phyloP scores from a whole-genome alignment of 106 monocot genomes.

The Xerophyta viscosa region DNA sequence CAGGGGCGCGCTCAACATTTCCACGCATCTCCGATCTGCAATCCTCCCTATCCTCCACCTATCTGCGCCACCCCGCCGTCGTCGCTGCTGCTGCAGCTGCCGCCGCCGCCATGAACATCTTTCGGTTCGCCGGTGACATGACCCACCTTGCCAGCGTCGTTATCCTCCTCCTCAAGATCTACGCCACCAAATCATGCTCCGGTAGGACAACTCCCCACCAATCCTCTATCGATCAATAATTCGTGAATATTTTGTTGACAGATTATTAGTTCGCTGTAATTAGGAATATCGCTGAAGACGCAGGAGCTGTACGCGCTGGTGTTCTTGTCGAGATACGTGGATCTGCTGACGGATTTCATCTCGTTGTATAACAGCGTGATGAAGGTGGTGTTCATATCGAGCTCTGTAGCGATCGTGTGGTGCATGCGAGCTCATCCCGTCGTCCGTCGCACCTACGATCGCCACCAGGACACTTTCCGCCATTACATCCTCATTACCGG shows the following conservation, averaged over 20 bases:
- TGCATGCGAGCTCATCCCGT: conserved; percentile 42
- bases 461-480: conserved; percentile 47
- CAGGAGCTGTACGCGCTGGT: conserved; percentile 63
- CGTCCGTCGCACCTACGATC: conserved; percentile 43
- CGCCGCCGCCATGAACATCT: conserved; percentile 40
- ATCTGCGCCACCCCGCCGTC: not conserved
- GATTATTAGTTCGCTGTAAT: not conserved
- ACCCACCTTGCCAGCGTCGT: conserved; percentile 53
- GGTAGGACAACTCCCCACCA: too few relatives aligned
- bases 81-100: too few relatives aligned
- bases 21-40: not conserved
- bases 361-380: conserved; percentile 57
- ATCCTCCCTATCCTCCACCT: not conserved
- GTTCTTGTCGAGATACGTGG: conserved; percentile 48
- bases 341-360: conserved; percentile 44
- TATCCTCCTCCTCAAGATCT: conserved; percentile 69
- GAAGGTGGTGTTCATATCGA: conserved; percentile 56
- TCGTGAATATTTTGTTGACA: not conserved
- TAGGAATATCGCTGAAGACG: conserved; percentile 68
- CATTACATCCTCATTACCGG: conserved; percentile 33
- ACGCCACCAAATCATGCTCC: conserved; percentile 67
- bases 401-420: conserved; percentile 56
- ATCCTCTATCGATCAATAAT: not conserved
- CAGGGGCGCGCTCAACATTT: too few relatives aligned
- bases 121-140: conserved; percentile 65